phyloP scores from a whole-genome alignment of 1,284 basidiomycete species.

The Coniferiporia sulphurascens region DNA sequence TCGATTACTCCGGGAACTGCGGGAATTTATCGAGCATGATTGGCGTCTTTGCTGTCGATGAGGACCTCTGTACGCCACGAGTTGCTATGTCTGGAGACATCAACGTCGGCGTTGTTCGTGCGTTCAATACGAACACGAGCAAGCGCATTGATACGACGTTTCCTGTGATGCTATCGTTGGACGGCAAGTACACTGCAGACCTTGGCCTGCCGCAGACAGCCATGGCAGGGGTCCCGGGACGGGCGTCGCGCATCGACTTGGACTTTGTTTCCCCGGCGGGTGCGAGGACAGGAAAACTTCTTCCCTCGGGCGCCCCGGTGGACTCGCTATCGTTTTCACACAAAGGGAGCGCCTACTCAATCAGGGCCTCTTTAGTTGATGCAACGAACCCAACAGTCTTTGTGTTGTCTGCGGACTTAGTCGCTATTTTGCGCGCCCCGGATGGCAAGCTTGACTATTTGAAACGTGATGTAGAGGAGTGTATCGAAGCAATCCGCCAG shows the following conservation, averaged over 20 bases:
- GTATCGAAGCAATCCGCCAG: slow-evolving; percentile 52
- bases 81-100: not conserved
- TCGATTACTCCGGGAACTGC: slow-evolving; percentile 68
- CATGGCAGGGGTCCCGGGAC: slow-evolving; percentile 64
- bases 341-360: slow-evolving; percentile 18
- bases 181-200: slow-evolving; percentile 29
- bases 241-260: slow-evolving; percentile 58
- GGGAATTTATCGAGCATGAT: slow-evolving; percentile 66
- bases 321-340: slow-evolving; percentile 33
- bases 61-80: slow-evolving; percentile 42
- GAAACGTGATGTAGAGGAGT: slow-evolving; percentile 27
- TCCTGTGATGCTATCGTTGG: slow-evolving; percentile 35
- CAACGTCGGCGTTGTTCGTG: slow-evolving; percentile 34
- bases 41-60: slow-evolving; percentile 62
- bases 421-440: slow-evolving; percentile 27
- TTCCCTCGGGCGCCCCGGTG: slow-evolving; percentile 53
- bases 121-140: slow-evolving; percentile 65
- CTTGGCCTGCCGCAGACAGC: slow-evolving; percentile 47
- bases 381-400: slow-evolving; percentile 74
- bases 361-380: slow-evolving; percentile 56
- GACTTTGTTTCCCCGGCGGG: slow-evolving; percentile 66
- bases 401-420: slow-evolving; percentile 42
- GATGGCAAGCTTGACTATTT: slow-evolving; percentile 25
- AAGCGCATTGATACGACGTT: slow-evolving; percentile 66
- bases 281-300: slow-evolving; percentile 62